Evolutionary conservation across 805 yeast species (phyloP).

Genomic region (Lipomyces yamanashiensis): DNA sequence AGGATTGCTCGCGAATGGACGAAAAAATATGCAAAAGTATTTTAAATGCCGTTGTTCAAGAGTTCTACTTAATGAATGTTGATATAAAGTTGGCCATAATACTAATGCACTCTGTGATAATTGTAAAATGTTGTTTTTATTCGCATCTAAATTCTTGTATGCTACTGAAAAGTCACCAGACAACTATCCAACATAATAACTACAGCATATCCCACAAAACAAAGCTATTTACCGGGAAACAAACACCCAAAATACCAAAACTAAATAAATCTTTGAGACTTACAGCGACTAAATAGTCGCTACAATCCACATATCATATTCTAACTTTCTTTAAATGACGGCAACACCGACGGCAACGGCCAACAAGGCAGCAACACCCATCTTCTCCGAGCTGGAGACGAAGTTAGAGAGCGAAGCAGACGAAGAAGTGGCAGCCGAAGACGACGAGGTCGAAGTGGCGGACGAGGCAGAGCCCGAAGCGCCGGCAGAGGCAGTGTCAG

Average conservation of each 20-base stretch:
- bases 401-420: slow-evolving; percentile 17
- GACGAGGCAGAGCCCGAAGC: slow-evolving; percentile 16
- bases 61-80: background rate
- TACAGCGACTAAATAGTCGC: background rate
- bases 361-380: slow-evolving; percentile 21
- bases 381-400: slow-evolving; percentile 13
- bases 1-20: slow-evolving; percentile 93
- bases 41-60: background rate
- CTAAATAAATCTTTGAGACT: background rate
- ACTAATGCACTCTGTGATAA: background rate
- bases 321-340: background rate
- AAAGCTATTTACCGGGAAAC: background rate
- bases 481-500: slow-evolving; percentile 20
- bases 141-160: background rate
- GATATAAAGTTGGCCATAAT: background rate
- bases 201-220: background rate
- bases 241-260: slow-evolving; percentile 1
- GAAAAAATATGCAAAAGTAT: slow-evolving; percentile 23
- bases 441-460: slow-evolving; percentile 15
- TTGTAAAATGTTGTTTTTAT: background rate
- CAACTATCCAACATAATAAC: background rate
- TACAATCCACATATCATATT: background rate
- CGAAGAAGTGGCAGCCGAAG: slow-evolving; percentile 13
- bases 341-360: slow-evolving; percentile 21
- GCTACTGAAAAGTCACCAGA: background rate